Conservation (phyloP, 345 rosid genomes). For the Gossypium rotundifolium region DNA sequence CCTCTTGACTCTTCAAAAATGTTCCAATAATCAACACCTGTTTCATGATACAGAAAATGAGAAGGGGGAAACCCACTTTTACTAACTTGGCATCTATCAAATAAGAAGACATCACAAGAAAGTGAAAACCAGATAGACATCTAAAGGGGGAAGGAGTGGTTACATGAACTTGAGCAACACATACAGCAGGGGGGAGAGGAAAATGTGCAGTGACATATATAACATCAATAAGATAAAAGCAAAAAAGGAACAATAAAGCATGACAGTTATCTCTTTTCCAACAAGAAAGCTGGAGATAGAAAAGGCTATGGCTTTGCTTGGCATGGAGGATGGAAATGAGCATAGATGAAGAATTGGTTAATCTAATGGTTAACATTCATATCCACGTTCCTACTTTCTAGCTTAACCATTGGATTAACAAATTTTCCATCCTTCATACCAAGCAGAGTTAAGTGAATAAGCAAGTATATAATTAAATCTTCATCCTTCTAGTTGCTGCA, state of each 20-base stretch:
- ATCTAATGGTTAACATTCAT: no score
- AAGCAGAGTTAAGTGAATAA: not conserved
- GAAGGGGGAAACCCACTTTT: not conserved
- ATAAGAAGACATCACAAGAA: not conserved
- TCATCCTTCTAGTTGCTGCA: not conserved
- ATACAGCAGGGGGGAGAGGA: no score
- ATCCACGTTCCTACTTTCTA: no score
- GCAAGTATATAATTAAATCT: not conserved
- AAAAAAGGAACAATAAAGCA: not conserved
- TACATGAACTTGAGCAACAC: not conserved
- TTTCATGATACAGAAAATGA: conserved; percentile 9
- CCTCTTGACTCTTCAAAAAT: conserved; percentile 56
- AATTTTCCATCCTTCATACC: no score
- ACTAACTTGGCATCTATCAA: not conserved
- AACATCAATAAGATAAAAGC: not conserved
- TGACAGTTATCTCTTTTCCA: not conserved
- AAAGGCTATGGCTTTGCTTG: not conserved
- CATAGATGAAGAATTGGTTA: no score
- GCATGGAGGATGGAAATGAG: no score
- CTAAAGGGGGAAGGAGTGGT: not conserved
- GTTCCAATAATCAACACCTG: conserved; percentile 70
- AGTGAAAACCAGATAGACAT: not conserved
- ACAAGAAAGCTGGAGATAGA: not conserved
- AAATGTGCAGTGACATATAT: not conserved
- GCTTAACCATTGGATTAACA: no score